Conservation (phyloP, 2,329 filamentous ascomycete genomes). For the Microdochium bolleyi region DNA sequence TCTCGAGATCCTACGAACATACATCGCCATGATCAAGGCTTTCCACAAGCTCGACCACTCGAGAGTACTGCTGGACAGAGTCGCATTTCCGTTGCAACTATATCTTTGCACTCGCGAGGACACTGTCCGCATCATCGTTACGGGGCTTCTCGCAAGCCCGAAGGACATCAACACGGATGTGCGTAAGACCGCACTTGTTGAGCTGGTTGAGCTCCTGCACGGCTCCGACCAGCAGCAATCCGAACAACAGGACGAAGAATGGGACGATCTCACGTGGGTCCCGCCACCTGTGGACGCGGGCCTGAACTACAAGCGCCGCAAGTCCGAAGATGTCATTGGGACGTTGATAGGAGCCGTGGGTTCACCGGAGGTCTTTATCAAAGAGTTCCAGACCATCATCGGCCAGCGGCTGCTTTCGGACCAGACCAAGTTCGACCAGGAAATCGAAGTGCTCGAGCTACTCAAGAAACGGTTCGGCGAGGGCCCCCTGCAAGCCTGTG, state of each 20-base stretch:
- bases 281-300: slow-evolving; percentile 91
- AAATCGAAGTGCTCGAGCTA: slow-evolving; percentile 73
- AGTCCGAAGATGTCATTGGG: slow-evolving; percentile 83
- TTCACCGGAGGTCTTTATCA: slow-evolving; percentile 85
- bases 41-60: slow-evolving; percentile 71
- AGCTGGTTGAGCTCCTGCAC: slow-evolving; percentile 60
- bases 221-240: slow-evolving; percentile 48
- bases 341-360: slow-evolving; percentile 85
- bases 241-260: slow-evolving; percentile 54
- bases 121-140: slow-evolving; percentile 69
- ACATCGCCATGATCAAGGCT: slow-evolving; percentile 71
- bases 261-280: slow-evolving; percentile 88
- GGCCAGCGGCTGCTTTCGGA: slow-evolving; percentile 68
- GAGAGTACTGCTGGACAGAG: slow-evolving; percentile 67
- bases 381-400: slow-evolving; percentile 85
- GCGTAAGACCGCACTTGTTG: slow-evolving; percentile 47
- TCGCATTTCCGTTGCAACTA: slow-evolving; percentile 64
- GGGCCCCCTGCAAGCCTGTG: slow-evolving; percentile 77
- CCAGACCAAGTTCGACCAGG: slow-evolving; percentile 66
- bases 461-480: slow-evolving; percentile 88
- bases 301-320: slow-evolving; percentile 83
- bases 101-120: slow-evolving; percentile 73
- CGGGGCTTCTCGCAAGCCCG: slow-evolving; percentile 59
- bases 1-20: slow-evolving; percentile 66
- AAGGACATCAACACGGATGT: slow-evolving; percentile 33